Conservation (phyloP, 2,329 filamentous ascomycete species). For the Pseudodiploospora longispora region DNA sequence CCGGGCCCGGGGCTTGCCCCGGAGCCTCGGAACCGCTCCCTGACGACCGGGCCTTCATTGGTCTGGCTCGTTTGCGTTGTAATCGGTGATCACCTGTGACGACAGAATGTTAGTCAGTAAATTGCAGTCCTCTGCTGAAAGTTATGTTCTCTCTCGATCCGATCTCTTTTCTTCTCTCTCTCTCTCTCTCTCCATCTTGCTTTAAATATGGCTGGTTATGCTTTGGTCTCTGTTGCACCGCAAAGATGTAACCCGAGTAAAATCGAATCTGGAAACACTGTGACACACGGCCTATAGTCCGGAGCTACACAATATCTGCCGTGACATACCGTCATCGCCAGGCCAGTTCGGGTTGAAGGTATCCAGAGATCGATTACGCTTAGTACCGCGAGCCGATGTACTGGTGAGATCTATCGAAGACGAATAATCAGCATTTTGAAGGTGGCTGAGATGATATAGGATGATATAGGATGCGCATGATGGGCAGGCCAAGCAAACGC, state of each 20-base stretch:
- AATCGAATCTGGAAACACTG: conserved; percentile 12
- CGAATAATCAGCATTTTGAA: conserved; percentile 18
- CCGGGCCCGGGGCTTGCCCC: conserved; percentile 41
- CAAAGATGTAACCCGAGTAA: conserved; percentile 21
- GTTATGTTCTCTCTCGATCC: too few relatives aligned
- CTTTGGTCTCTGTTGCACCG: conserved; percentile 16
- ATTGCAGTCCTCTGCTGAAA: not conserved
- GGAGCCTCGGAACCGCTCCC: conserved; percentile 49
- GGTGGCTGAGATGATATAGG: not conserved
- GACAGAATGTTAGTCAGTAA: conserved; percentile 21
- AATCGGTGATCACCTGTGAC: conserved; percentile 39
- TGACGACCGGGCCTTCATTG: conserved; percentile 50
- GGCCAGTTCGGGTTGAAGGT: conserved; percentile 42
- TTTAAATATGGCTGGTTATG: too few relatives aligned
- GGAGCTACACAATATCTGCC: conserved; percentile 24
- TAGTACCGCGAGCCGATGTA: conserved; percentile 58
- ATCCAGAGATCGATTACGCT: conserved; percentile 72
- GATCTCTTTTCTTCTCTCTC: not conserved
- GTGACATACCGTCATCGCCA: conserved; percentile 67
- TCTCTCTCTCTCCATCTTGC: not conserved
- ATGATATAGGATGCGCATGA: conserved; percentile 4
- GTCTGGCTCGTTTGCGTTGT: conserved; percentile 49
- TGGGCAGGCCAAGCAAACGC: not conserved
- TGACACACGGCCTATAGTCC: conserved; percentile 25
- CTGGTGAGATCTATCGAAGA: conserved; percentile 37